Conservation (phyloP, 2,329 filamentous ascomycete species). For the Curvularia lunata region DNA sequence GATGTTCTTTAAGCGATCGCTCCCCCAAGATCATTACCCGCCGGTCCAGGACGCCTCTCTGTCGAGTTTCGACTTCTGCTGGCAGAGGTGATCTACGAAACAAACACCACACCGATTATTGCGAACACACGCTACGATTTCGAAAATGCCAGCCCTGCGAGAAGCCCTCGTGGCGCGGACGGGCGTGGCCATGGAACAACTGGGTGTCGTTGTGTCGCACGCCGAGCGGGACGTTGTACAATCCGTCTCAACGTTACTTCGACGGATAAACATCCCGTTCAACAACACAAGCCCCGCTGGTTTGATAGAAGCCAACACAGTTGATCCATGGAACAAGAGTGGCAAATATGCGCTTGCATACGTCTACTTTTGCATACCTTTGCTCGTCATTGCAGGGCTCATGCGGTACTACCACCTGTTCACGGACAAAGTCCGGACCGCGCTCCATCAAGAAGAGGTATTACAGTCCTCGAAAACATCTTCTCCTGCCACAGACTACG, state of each 20-base stretch:
- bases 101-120: constrained; percentile 17
- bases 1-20: constrained; percentile 32
- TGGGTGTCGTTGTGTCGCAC: constrained; percentile 36
- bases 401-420: constrained; percentile 85
- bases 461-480: constrained; percentile 67
- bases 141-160: constrained; percentile 45
- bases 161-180: constrained; percentile 38
- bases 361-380: constrained; percentile 82
- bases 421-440: constrained; percentile 91
- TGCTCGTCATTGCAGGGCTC: constrained; percentile 70
- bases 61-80: constrained; percentile 42
- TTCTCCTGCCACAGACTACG: constrained; percentile 65
- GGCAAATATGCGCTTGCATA: constrained; percentile 87
- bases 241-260: constrained; percentile 38
- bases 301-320: constrained; percentile 61
- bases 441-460: constrained; percentile 83
- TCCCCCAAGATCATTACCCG: constrained; percentile 20
- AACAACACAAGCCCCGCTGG: constrained; percentile 62
- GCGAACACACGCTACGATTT: constrained; percentile 18
- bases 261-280: constrained; percentile 62
- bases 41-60: constrained; percentile 26
- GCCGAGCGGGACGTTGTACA: constrained; percentile 39
- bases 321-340: constrained; percentile 80
- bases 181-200: constrained; percentile 37
- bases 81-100: constrained; percentile 41